Base-by-base conservation (phyloP, 2,329 filamentous ascomycete genomes). In the Dryadomyces quercivorus region DNA sequence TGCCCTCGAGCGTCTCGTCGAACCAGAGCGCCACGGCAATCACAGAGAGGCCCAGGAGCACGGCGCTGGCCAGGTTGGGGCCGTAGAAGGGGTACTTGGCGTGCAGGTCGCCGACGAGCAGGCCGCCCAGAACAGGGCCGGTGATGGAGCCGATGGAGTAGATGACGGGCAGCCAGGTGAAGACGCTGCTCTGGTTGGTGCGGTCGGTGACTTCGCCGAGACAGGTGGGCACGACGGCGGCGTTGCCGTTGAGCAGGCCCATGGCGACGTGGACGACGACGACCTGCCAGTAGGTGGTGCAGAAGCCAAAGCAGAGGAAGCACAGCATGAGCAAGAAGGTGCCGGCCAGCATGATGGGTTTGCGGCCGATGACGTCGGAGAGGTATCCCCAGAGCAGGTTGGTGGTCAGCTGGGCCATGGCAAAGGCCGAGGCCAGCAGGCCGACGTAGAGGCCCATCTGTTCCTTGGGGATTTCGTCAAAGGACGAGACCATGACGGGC, bases 131-230 rank as follows among this genome's bases (percentile, higher is more conserved):
- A 1, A 94, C 82, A 0, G 93, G 93, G 0, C 93, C 93, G 0
- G 91, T 93, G 58, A 98, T 95, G 46, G 88, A 88, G 18, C 93
- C 93, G 38, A 98, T 75, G 4, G 92, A 92, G 68, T 98, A 98
- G n/a, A 97, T 85, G 43, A 97, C 86, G 0, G 93, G 93, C 45
- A 98, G 74, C 72, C 95, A 98, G 1, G 88, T 93, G 63, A 98
- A 98, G 0, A 90, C 93, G 53, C 80, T 80, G 64, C 88, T 93
- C 74, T 98, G 93, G 67, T 98, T 98, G 59, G 86, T 93, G 54
- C 89, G 82, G 65, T 97, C 91, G 1, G 93, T 98, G 52, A 98
- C 86, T 68, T 98, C 93, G 44, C 93, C 93, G 50, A 98, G 69
- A 50, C 92, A 95, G 0, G 93, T 96, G 8, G 89, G 92, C 15